phyloP scores from a whole-genome alignment of 305 asterid species.

The Caryopteris hybrid region DNA sequence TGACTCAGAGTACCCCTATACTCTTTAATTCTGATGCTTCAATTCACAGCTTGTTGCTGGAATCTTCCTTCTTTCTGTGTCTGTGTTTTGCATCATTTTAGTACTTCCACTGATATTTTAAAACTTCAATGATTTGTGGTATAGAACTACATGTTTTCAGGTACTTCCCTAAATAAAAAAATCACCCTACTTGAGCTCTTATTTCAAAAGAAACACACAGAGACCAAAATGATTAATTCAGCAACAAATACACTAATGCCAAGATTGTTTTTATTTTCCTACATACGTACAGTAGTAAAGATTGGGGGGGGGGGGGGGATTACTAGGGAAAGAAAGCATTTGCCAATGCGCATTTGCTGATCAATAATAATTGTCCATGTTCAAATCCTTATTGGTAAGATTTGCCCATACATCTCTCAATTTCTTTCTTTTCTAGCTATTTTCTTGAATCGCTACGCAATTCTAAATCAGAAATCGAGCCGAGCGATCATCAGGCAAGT shows the following conservation, averaged over 20 bases:
- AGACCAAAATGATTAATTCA: no score
- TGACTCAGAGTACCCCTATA: background rate
- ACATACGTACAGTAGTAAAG: no score
- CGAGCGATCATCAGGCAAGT: constrained; percentile 29
- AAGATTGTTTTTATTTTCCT: no score
- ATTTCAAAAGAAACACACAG: background rate
- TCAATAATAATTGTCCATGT: background rate
- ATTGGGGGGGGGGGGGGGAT: no score
- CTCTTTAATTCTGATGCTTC: constrained; percentile 8
- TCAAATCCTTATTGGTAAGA: background rate
- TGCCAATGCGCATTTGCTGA: no score
- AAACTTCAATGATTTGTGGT: no score
- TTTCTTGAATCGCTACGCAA: background rate
- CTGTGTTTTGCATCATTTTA: background rate
- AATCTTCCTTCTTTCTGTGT: constrained; percentile 19
- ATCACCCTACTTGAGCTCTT: background rate
- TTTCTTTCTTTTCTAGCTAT: background rate
- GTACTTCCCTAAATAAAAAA: no score
- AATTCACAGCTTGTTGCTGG: constrained; percentile 11
- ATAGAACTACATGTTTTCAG: constrained; percentile 14
- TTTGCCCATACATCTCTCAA: background rate
- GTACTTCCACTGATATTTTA: no score
- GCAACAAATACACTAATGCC: no score
- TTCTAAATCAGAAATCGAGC: background rate
- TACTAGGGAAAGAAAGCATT: no score